phyloP scores from a whole-genome alignment of 2,329 filamentous ascomycete genomes.

The Fusarium neocosmosporiellum region DNA sequence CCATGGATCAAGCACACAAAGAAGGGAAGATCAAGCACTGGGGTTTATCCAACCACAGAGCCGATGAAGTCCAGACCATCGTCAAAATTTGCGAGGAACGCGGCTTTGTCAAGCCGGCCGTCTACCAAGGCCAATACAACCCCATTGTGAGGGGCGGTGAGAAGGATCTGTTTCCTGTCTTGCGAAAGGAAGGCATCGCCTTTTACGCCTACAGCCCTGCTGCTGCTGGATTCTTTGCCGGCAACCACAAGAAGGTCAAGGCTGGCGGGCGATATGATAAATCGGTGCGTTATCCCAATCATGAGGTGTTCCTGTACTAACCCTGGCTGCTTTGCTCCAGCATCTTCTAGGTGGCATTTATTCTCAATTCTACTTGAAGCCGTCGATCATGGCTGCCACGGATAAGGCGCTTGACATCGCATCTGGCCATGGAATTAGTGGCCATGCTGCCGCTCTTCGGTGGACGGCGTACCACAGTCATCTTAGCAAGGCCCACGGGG shows the following conservation, averaged over 20 bases:
- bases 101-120: slow-evolving; percentile 54
- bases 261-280: slow-evolving; percentile 40
- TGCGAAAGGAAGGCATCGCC: slow-evolving; percentile 54
- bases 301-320: neutral
- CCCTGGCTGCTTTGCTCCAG: neutral
- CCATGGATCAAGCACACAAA: slow-evolving; percentile 54
- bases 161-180: slow-evolving; percentile 53
- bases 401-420: slow-evolving; percentile 43
- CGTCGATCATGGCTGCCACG: slow-evolving; percentile 42
- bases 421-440: slow-evolving; percentile 49
- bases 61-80: slow-evolving; percentile 56
- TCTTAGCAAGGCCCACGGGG: slow-evolving; percentile 46
- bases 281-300: slow-evolving; percentile 28
- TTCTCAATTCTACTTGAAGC: slow-evolving; percentile 40
- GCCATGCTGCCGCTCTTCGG: slow-evolving; percentile 54
- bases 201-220: slow-evolving; percentile 56
- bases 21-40: slow-evolving; percentile 58
- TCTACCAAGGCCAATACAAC: slow-evolving; percentile 63
- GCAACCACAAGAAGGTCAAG: slow-evolving; percentile 34
- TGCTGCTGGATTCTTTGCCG: slow-evolving; percentile 40
- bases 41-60: slow-evolving; percentile 59
- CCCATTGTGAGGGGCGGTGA: slow-evolving; percentile 56
- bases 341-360: slow-evolving; percentile 40
- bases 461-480: slow-evolving; percentile 54
- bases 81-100: slow-evolving; percentile 55